Base-by-base conservation (phyloP, 306 rosid genomes). In the Rubus parviflorus region DNA sequence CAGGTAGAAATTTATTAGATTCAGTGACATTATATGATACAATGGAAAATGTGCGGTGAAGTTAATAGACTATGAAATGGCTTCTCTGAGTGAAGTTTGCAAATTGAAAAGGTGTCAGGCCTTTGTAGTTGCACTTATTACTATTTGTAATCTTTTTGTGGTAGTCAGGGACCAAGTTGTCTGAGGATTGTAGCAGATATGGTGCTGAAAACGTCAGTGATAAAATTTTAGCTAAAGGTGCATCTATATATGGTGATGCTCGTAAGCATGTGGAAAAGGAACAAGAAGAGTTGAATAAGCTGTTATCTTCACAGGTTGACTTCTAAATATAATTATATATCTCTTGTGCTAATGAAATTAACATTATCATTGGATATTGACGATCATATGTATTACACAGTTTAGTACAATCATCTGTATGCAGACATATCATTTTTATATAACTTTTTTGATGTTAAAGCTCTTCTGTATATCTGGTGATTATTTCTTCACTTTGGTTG, bases 251-350 rank as follows among this genome's bases (percentile, higher is more conserved):
- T 82, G 99, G 98, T 10, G 99, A 95, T 83, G 90, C 98, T 77
- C 91, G 92, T 66, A 88, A 92, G 87, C 99, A 95, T 69, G 94
- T 95, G 60, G 99, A 92, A 88, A 95, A 91, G 88, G 99, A 95
- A 83, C 98, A 89, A 10, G 99, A 95, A 76, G 97, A 95, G 72
- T 86, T 87, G 70, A 91, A 88, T 74, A 90, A 58, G 83, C 89
- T 95, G 76, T 83, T 92, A 41, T 85, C 88, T 76, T 86, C 89
- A 53, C 99, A 92, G 98, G 99, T 95, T 77, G 75, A 77, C 68
- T 80, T 83, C 17, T 46, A 45, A 40, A 5, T 57, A 73, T 73
- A 43, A 17, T 25, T 37, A 20, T 73, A 52, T 51, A 8, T 19
- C 52, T 52, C 2, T 20, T 40, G 16, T 23, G 23, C 51, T 49